Conservation (phyloP, 2,329 filamentous ascomycete genomes). For the Graphiopsis chlorocephala region DNA sequence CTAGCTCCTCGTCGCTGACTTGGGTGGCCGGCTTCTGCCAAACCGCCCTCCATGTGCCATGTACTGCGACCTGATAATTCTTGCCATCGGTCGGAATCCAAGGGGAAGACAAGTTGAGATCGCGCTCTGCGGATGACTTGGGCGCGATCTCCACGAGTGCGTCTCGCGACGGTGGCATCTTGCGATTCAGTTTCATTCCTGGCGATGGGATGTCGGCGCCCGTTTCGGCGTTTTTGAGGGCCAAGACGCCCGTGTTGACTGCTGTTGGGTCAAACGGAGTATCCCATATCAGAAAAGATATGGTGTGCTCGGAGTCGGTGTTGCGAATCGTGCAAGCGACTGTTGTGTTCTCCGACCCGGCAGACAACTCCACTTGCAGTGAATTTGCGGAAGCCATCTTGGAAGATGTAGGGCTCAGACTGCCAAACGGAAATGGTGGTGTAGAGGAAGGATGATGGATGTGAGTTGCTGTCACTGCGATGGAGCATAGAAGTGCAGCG, state of each 20-base stretch:
- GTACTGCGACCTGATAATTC: slow-evolving; percentile 35
- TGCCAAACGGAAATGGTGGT: neutral
- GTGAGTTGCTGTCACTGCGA: slow-evolving; percentile 6
- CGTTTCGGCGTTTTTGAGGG: slow-evolving; percentile 29
- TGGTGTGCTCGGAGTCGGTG: slow-evolving; percentile 31
- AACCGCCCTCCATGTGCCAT: slow-evolving; percentile 36
- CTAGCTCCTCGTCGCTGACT: slow-evolving; percentile 23
- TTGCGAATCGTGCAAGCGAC: slow-evolving; percentile 39
- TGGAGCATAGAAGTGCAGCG: slow-evolving; percentile 1
- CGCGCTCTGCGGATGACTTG: slow-evolving; percentile 30
- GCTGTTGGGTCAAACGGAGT: slow-evolving; percentile 40
- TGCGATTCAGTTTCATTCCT: slow-evolving; percentile 36
- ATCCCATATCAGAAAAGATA: slow-evolving; percentile 41
- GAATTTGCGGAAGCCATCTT: neutral
- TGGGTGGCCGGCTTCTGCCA: slow-evolving; percentile 30
- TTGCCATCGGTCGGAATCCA: slow-evolving; percentile 28
- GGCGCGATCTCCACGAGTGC: slow-evolving; percentile 37
- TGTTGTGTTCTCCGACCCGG: slow-evolving; percentile 3
- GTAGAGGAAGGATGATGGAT: slow-evolving; percentile 3
- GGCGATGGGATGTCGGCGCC: slow-evolving; percentile 31
- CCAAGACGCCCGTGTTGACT: slow-evolving; percentile 38
- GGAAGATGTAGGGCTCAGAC: neutral
- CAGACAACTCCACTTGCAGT: neutral
- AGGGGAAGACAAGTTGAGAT: slow-evolving; percentile 34
- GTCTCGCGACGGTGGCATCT: slow-evolving; percentile 36